These are phyloP conservation scores for Ceriops decandra DNA, from an alignment of 345 rosid genomes.

Conservation along the genomic window DNA sequence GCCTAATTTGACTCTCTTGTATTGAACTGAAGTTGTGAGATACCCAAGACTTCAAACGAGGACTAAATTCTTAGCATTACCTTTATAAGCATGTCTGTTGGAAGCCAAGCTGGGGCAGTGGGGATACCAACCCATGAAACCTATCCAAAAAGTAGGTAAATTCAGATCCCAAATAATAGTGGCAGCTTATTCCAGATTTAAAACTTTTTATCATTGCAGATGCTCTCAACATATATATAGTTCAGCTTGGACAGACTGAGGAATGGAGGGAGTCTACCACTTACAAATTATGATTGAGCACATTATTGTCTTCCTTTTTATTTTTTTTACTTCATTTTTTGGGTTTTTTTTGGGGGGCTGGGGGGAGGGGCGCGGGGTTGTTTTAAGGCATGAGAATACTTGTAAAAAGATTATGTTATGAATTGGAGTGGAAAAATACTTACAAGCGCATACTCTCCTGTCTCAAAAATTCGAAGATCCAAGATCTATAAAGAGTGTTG, in stretches of 20 bases:
- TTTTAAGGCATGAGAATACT: too few relatives aligned
- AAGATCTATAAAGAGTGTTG: conserved; percentile 39
- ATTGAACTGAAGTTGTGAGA: not conserved
- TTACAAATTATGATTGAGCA: too few relatives aligned
- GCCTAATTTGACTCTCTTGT: too few relatives aligned
- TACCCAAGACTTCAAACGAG: not conserved
- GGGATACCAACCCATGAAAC: conserved; percentile 93
- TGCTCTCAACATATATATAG: not conserved
- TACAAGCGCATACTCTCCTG: conserved; percentile 93
- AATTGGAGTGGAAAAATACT: conserved; percentile 21
- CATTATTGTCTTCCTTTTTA: too few relatives aligned
- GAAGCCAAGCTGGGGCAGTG: conserved; percentile 95
- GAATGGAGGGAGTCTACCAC: too few relatives aligned
- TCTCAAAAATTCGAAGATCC: conserved; percentile 82
- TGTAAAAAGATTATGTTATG: too few relatives aligned
- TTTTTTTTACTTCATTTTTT: too few relatives aligned
- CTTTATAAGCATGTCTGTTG: conserved; percentile 89
- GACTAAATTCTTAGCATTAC: conserved; percentile 23
- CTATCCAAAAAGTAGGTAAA: conserved; percentile 25
- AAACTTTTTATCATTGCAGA: not conserved
- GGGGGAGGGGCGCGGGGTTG: too few relatives aligned
- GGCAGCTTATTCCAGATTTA: not conserved
- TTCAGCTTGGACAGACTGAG: not conserved
- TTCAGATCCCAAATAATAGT: not conserved
- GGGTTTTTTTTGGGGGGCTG: too few relatives aligned